A percentile compares a stretch with the other conserved stretches of the same genome.
Evolutionary conservation across 768 basidiomycete species (phyloP).

Genomic region (Serendipita sp.): DNA sequence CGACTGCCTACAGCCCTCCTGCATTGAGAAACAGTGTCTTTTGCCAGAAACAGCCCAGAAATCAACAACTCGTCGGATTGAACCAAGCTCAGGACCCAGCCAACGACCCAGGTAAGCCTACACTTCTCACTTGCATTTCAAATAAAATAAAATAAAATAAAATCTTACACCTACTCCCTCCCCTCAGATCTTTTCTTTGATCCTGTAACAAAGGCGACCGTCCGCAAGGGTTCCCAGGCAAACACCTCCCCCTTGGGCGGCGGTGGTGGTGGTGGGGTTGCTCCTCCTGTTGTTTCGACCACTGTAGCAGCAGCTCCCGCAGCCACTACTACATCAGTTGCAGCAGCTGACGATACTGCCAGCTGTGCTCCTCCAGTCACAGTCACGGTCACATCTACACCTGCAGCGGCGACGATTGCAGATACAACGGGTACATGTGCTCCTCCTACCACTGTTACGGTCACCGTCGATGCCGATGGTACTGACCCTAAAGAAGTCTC

Average conservation of each 20-base stretch:
- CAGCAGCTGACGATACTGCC: constrained; percentile 21
- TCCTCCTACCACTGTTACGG: constrained; percentile 10
- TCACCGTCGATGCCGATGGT: constrained; percentile 12
- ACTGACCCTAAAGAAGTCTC: constrained; percentile 10
- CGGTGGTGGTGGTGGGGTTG: background rate
- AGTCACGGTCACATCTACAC: constrained; percentile 4
- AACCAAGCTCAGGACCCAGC: constrained; percentile 15
- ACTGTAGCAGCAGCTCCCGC: constrained; percentile 17
- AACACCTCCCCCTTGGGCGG: constrained; percentile 19
- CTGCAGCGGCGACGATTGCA: background rate
- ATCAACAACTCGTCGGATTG: background rate
- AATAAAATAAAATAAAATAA: no score
- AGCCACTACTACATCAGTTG: constrained; percentile 26
- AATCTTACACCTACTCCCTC: no score
- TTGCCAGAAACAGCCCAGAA: background rate
- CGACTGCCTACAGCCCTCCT: constrained; percentile 16
- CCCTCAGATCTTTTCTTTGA: constrained; percentile 19
- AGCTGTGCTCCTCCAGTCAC: background rate
- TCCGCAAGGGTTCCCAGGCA: constrained; percentile 31
- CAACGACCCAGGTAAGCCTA: constrained; percentile 18
- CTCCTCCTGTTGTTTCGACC: background rate
- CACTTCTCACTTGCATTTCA: no score
- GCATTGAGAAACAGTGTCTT: constrained; percentile 1
- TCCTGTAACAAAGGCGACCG: constrained; percentile 22
- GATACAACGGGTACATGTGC: constrained; percentile 9